Percentiles rank a stretch among this genome's conserved stretches.
phyloP scores from a whole-genome alignment of 495 filamentous ascomycete species.

The Daldinia bambusicola region DNA sequence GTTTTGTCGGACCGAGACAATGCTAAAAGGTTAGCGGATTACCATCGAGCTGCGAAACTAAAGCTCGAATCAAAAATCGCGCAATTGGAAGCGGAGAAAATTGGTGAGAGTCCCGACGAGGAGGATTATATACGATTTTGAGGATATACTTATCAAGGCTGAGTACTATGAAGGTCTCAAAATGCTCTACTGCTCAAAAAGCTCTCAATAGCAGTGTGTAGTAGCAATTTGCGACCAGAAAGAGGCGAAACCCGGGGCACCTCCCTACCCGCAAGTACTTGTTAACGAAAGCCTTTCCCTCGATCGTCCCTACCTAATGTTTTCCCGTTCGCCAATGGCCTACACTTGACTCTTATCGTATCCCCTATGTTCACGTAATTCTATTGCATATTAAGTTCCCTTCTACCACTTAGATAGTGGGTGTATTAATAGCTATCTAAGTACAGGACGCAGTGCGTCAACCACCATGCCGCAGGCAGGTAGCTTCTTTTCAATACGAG shows the following conservation, averaged over 20 bases:
- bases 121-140: constrained; percentile 35
- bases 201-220: constrained; percentile 4
- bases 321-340: too few relatives aligned
- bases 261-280: constrained; percentile 1
- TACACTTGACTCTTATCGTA: neutral
- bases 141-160: neutral
- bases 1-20: constrained; percentile 29
- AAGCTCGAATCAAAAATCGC: constrained; percentile 22
- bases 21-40: constrained; percentile 1
- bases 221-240: neutral
- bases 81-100: constrained; percentile 10
- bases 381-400: neutral
- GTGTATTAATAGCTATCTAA: neutral
- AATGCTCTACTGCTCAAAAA: neutral
- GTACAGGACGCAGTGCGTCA: neutral
- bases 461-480: neutral
- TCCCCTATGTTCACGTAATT: neutral
- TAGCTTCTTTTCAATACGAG: neutral
- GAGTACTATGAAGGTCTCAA: constrained; percentile 10
- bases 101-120: neutral
- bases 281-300: constrained; percentile 8
- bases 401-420: neutral
- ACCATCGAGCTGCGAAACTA: constrained; percentile 4
- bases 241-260: constrained; percentile 9
- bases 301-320: neutral